Percentiles rank a stretch among this genome's conserved stretches.
Conservation (phyloP, 2,329 filamentous ascomycete genomes). For the Colletotrichum neosansevieriae region DNA sequence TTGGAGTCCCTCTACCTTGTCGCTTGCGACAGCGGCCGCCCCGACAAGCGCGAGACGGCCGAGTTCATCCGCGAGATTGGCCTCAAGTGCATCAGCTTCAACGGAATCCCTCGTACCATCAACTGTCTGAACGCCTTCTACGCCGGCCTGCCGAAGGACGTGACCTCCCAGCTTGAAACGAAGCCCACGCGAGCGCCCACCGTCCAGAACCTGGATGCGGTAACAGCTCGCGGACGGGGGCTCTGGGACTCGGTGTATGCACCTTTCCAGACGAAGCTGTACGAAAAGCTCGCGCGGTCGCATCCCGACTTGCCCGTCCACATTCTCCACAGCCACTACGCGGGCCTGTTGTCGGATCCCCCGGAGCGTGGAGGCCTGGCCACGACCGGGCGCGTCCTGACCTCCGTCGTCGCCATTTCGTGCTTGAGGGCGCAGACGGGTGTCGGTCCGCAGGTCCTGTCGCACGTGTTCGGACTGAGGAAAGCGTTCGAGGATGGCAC, state of each 20-base stretch:
- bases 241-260: constrained; percentile 85
- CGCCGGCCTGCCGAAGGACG: constrained; percentile 67
- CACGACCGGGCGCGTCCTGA: constrained; percentile 76
- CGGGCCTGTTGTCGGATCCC: constrained; percentile 78
- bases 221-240: constrained; percentile 68
- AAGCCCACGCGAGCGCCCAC: constrained; percentile 67
- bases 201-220: constrained; percentile 64
- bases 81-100: constrained; percentile 83
- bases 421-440: constrained; percentile 84
- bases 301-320: constrained; percentile 87
- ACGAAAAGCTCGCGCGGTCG: constrained; percentile 76
- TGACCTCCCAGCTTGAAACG: constrained; percentile 67
- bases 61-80: constrained; percentile 82
- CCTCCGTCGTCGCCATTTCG: constrained; percentile 78
- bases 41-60: constrained; percentile 58
- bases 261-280: constrained; percentile 79
- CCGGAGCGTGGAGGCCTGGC: constrained; percentile 57
- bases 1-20: constrained; percentile 72
- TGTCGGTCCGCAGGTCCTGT: constrained; percentile 84
- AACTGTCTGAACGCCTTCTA: constrained; percentile 83
- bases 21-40: constrained; percentile 50
- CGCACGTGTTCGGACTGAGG: constrained; percentile 83
- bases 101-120: constrained; percentile 85
- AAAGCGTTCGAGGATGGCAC: constrained; percentile 80
- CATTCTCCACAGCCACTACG: constrained; percentile 82